Evolutionary conservation across 2,329 filamentous ascomycete genomes (phyloP).

Genomic region (Apiospora arundinis): DNA sequence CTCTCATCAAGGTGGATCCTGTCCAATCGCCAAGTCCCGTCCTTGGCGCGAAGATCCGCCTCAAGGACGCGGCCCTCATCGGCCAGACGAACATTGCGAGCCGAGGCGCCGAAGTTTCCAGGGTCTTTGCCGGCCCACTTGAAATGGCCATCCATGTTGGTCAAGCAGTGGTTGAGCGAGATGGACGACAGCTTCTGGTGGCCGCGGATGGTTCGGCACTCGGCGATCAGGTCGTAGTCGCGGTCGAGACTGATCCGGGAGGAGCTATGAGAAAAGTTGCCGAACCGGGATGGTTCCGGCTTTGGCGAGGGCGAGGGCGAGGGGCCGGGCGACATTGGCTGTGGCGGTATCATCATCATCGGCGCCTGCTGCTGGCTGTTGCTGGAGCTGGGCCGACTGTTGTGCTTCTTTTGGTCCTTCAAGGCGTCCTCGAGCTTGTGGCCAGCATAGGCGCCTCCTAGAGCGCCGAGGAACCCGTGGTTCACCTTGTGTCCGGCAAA

Average conservation of each 20-base stretch:
- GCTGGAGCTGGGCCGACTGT: neutral
- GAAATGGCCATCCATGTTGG: conserved; percentile 29
- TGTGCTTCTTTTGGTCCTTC: neutral
- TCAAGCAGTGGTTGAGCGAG: conserved; percentile 29
- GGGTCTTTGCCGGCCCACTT: conserved; percentile 25
- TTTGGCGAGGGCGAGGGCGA: neutral
- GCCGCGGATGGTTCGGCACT: conserved; percentile 27
- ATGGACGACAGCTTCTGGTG: conserved; percentile 28
- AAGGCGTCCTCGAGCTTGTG: conserved; percentile 48
- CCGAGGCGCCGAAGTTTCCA: conserved; percentile 28
- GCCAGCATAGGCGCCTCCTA: conserved; percentile 53
- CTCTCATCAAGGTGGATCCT: conserved; percentile 24
- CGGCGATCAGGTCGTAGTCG: conserved; percentile 30
- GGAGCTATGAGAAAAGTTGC: conserved; percentile 27
- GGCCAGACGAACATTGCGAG: conserved; percentile 27
- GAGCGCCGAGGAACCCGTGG: conserved; percentile 53
- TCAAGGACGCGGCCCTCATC: conserved; percentile 27
- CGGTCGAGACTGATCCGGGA: conserved; percentile 26
- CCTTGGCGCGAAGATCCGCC: conserved; percentile 20
- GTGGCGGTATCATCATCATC: neutral
- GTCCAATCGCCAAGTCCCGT: conserved; percentile 23
- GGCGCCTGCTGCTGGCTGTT: conserved; percentile 1
- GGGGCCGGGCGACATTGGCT: neutral
- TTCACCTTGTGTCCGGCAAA: conserved; percentile 53
- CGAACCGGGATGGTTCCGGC: neutral